Evolutionary conservation across 169 alveolate species (phyloP), one percentile per base, ranked within the genome.

Genomic region (Plasmodium fragile): DNA sequence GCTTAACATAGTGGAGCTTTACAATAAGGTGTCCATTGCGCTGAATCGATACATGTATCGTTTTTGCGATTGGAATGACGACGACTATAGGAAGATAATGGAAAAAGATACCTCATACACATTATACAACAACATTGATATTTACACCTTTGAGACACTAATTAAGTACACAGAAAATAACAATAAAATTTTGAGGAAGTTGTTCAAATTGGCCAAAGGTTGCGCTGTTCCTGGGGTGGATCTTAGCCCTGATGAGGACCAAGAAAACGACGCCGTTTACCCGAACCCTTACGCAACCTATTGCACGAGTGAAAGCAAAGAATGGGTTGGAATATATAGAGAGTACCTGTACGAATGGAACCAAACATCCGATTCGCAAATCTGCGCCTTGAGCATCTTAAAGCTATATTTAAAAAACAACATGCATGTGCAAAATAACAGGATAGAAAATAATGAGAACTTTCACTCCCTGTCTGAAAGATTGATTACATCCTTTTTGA

Each of bases 301-400:
- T 16, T 6, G 43, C 72, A 30, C n/a, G n/a, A n/a, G 22, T 25
- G 49, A 72, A 28, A n/a, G 39, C 25, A 55, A 28, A 13, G 25
- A 84, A 3, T 7, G 28, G 4, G 82, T 78, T 8, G 81, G 43
- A 71, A 89, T 49, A 39, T 91, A 91, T 80, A 30, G 90, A 81
- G 92, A 91, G 73, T 69, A 80, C 70, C 22, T 91, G 34, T 81
- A 81, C 77, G 94, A 91, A 72, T 91, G 94, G 94, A 91, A 91
- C 83, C 25, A 34, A 77, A 81, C 75, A 13, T 69, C 92, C n/a
- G 94, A 91, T 81, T 22, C 94, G 0, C 94, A 91, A 25, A 91
- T 49, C 16, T 91, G 92, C 39, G 82, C 94, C 18, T 81, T 91
- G 75, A 91, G 94, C 77, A 80, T 91, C 49, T 75, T 91, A 32